Conservation (phyloP, 2,329 filamentous ascomycete species). For the Chrysosphaeria jannelii region DNA sequence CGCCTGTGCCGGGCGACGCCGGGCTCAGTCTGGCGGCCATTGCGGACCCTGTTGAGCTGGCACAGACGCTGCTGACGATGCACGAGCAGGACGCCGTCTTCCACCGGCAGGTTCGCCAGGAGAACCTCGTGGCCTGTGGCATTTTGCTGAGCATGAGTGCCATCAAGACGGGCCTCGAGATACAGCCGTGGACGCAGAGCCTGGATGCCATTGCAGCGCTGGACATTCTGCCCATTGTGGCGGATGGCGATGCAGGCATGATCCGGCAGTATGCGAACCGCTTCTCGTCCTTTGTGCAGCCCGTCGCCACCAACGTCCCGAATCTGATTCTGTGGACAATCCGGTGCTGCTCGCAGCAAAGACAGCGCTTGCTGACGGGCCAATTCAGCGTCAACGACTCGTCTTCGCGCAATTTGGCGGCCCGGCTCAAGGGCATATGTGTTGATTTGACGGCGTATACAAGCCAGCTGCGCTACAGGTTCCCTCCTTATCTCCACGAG, state of each 20-base stretch:
- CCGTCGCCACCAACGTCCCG: conserved; percentile 68
- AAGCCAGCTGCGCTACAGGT: conserved; percentile 67
- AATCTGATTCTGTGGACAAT: conserved; percentile 88
- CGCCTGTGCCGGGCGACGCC: conserved; percentile 38
- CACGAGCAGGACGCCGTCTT: conserved; percentile 31
- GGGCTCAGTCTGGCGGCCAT: conserved; percentile 26
- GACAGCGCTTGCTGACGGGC: conserved; percentile 35
- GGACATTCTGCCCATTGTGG: conserved; percentile 51
- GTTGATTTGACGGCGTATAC: conserved; percentile 85
- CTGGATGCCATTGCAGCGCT: conserved; percentile 38
- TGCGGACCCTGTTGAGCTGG: conserved; percentile 28
- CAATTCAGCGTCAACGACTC: conserved; percentile 47
- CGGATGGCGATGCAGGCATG: conserved; percentile 39
- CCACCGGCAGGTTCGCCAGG: conserved; percentile 22
- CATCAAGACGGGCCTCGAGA: conserved; percentile 25
- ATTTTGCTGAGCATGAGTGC: conserved; percentile 28
- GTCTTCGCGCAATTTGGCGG: conserved; percentile 30
- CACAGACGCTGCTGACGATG: conserved; percentile 29
- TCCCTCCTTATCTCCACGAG: conserved; percentile 69
- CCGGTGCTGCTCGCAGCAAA: conserved; percentile 51
- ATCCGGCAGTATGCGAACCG: conserved; percentile 58
- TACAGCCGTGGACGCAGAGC: conserved; percentile 22
- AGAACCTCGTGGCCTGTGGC: conserved; percentile 24
- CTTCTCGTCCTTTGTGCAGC: conserved; percentile 49
- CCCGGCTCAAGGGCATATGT: conserved; percentile 47